Evolutionary conservation across 2,329 filamentous ascomycete species (phyloP).

Genomic region (Fusarium illudens): DNA sequence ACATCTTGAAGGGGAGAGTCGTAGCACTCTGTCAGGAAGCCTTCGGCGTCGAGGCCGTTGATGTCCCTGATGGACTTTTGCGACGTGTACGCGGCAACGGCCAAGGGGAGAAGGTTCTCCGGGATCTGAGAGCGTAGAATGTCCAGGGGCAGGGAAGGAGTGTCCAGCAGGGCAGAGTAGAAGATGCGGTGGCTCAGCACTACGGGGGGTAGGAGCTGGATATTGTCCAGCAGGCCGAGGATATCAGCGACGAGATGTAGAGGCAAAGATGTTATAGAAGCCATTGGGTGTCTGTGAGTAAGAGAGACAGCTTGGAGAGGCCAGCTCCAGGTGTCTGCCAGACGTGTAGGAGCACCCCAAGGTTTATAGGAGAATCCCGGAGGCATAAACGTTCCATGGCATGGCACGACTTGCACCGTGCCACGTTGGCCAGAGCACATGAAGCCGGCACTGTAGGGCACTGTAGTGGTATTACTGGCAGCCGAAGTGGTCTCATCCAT

Average conservation of each 20-base stretch:
- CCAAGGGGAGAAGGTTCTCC: constrained; percentile 20
- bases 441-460: constrained; percentile 22
- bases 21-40: constrained; percentile 29
- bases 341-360: background rate
- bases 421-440: constrained; percentile 21
- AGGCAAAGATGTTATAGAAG: constrained; percentile 33
- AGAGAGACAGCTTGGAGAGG: background rate
- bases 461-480: constrained; percentile 16
- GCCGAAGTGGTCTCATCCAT: constrained; percentile 32
- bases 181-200: constrained; percentile 36
- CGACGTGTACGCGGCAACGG: constrained; percentile 28
- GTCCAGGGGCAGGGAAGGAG: constrained; percentile 28
- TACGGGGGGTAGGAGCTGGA: constrained; percentile 27
- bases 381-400: background rate
- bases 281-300: constrained; percentile 17
- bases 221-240: constrained; percentile 23
- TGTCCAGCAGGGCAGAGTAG: constrained; percentile 32
- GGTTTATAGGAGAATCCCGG: constrained; percentile 4
- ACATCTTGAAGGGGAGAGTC: constrained; percentile 9
- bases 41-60: constrained; percentile 1
- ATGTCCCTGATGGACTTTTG: constrained; percentile 14
- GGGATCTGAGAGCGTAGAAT: constrained; percentile 32
- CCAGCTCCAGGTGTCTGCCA: background rate
- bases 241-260: constrained; percentile 37
- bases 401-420: constrained; percentile 29